Base-by-base conservation (phyloP, 129 eudicot species). In the Escallonia herrerae region DNA sequence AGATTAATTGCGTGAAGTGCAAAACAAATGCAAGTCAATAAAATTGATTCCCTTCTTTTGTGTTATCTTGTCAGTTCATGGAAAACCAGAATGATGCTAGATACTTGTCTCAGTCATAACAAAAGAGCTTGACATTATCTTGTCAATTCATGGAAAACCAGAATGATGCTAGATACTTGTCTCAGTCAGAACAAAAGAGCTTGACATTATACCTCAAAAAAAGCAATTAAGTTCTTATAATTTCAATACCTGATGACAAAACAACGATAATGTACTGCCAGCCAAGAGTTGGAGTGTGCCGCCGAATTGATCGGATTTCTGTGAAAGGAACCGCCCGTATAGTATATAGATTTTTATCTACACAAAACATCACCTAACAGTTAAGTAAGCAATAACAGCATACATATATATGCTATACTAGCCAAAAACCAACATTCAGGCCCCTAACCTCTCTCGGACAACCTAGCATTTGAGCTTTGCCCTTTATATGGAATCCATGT, bases 401-500 rank as follows among this genome's bases (percentile, higher is more conserved):
- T 1, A n/a, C 40, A 11, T 38, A 15, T 39, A 11, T 46, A n/a
- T 22, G 1, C 43, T 38, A 62, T 4, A 63, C n/a, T 14, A 7
- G 43, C 56, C 13, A 4, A 37, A 12, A 13, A 7, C 2, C 48
- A 8, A 9, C 3, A 12, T 46, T 45, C 22, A 9, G 68, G 57
- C 60, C 82, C 60, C 82, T 67, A 57, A 93, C 99, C 99, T 94
- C 77, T 84, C 72, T 84, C 97, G 7, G 97, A 83, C 66, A 86
- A 70, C 76, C 89, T 83, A 4, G 89, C 85, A 80, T 78, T 86
- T 56, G 94, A 83, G 76, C 77, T 84, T 55, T 89, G 91, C 45
- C 90, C 99, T 82, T 82, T 89, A 64, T 89, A 94, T 3, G 99
- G 99, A 69, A 89, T 84, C 99, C 99, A 94, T 12, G 97, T 82